A percentile compares a stretch with the other conserved stretches of the same genome.
These are phyloP conservation scores for Sugiyamaella americana DNA, from an alignment of 805 yeast genomes.

Conservation along the genomic window DNA sequence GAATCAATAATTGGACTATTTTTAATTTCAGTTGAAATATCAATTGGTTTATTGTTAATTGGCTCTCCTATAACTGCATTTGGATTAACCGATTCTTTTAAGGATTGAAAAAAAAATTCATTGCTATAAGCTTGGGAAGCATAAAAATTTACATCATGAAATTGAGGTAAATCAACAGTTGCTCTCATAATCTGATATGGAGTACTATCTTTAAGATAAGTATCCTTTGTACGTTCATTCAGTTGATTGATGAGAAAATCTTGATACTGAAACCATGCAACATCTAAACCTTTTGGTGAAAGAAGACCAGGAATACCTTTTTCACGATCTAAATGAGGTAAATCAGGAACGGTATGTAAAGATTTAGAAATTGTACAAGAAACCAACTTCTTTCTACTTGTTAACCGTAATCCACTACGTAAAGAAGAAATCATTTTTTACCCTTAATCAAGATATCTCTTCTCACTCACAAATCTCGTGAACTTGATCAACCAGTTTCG, in stretches of 20 bases:
- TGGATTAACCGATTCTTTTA: slow-evolving; percentile 24
- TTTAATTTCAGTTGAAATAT: slow-evolving; percentile 18
- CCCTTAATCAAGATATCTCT: too few species aligned
- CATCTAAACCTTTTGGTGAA: slow-evolving; percentile 57
- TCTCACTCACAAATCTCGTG: too few species aligned
- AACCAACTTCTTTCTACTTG: background rate
- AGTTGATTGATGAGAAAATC: slow-evolving; percentile 34
- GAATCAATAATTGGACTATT: slow-evolving; percentile 19
- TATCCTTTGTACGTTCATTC: slow-evolving; percentile 21
- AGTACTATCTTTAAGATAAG: slow-evolving; percentile 15
- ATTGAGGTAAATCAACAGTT: slow-evolving; percentile 15
- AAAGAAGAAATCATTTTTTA: background rate
- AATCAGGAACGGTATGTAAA: slow-evolving; percentile 18
- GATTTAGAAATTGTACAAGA: background rate
- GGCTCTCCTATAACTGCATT: slow-evolving; percentile 22
- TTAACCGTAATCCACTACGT: background rate
- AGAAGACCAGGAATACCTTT: slow-evolving; percentile 49
- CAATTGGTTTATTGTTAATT: slow-evolving; percentile 23
- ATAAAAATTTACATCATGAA: slow-evolving; percentile 28
- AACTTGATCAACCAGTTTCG: too few species aligned
- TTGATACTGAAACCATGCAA: slow-evolving; percentile 82
- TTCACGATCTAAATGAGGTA: slow-evolving; percentile 14
- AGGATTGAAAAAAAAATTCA: slow-evolving; percentile 60
- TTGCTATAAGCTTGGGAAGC: slow-evolving; percentile 91
- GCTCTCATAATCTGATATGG: slow-evolving; percentile 18